A percentile compares a stretch with the other conserved stretches of the same genome.
Conservation (phyloP, 495 filamentous ascomycete genomes). For the Hypoxylon fuscum region DNA sequence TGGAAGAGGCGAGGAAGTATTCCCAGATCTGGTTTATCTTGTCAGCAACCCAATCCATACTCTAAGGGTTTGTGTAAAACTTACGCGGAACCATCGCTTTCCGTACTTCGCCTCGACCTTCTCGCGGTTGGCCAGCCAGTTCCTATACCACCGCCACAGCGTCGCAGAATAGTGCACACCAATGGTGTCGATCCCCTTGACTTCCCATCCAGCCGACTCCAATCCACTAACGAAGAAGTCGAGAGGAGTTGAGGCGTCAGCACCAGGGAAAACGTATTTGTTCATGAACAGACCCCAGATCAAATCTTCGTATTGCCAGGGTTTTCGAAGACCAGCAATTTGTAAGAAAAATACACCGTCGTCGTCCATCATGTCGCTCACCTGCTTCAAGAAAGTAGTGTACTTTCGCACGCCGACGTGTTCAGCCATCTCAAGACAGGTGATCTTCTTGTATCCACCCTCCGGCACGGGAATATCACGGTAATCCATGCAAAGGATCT, state of each 20-base stretch:
- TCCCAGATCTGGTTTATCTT: slow-evolving; percentile 83
- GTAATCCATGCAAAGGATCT: slow-evolving; percentile 84
- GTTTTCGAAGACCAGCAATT: slow-evolving; percentile 81
- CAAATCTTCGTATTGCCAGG: slow-evolving; percentile 90
- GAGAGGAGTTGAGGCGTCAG: slow-evolving; percentile 84
- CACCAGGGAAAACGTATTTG: slow-evolving; percentile 90
- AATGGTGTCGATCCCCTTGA: slow-evolving; percentile 83
- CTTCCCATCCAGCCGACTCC: slow-evolving; percentile 80
- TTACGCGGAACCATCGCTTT: slow-evolving; percentile 92
- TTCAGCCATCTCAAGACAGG: slow-evolving; percentile 89
- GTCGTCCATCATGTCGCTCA: slow-evolving; percentile 86
- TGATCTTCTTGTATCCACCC: slow-evolving; percentile 83
- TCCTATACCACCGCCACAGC: slow-evolving; percentile 98
- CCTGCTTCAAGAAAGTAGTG: slow-evolving; percentile 71
- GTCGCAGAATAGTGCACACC: slow-evolving; percentile 98
- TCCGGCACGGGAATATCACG: slow-evolving; percentile 77
- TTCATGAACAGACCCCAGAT: slow-evolving; percentile 93
- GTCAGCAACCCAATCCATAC: neutral
- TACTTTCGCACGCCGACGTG: slow-evolving; percentile 86
- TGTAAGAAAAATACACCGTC: slow-evolving; percentile 87
- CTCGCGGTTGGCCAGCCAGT: slow-evolving; percentile 96
- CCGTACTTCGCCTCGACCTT: slow-evolving; percentile 97
- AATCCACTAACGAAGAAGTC: slow-evolving; percentile 73
- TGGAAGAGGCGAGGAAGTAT: slow-evolving; percentile 93
- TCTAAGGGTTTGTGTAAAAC: slow-evolving; percentile 51